Percentiles rank a stretch among this genome's conserved stretches.
Evolutionary conservation across 306 rosid species (phyloP).

Genomic region (Cicer arietinum): DNA sequence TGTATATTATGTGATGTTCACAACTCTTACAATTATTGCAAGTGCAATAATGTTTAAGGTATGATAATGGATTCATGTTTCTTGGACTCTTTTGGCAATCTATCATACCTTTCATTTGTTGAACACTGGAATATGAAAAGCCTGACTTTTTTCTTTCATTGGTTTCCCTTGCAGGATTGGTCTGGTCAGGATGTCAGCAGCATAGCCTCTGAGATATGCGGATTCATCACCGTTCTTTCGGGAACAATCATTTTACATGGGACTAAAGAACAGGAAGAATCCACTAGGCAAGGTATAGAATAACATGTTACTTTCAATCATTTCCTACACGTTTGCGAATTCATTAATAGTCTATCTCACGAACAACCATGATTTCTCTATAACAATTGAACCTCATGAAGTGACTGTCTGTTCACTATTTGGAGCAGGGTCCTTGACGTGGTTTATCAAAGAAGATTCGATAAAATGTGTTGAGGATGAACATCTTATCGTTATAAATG

Average conservation of each 20-base stretch:
- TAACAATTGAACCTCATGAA: slow-evolving; percentile 12
- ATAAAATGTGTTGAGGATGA: slow-evolving; percentile 74
- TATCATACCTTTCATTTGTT: slow-evolving; percentile 29
- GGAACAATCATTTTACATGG: slow-evolving; percentile 90
- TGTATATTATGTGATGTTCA: slow-evolving; percentile 91
- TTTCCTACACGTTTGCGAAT: slow-evolving; percentile 29
- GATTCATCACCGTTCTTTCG: slow-evolving; percentile 88
- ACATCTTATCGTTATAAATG: slow-evolving; percentile 62
- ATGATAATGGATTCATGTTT: slow-evolving; percentile 32
- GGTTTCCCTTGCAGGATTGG: slow-evolving; percentile 76
- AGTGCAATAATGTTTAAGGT: slow-evolving; percentile 95
- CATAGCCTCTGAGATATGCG: slow-evolving; percentile 90
- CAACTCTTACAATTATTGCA: slow-evolving; percentile 86
- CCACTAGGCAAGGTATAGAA: slow-evolving; percentile 65
- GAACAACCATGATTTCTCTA: slow-evolving; percentile 8
- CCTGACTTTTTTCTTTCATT: slow-evolving; percentile 34
- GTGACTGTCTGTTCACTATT: slow-evolving; percentile 13
- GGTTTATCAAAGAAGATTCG: slow-evolving; percentile 69
- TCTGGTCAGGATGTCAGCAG: slow-evolving; percentile 79
- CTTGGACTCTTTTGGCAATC: slow-evolving; percentile 28
- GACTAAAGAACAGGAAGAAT: slow-evolving; percentile 78
- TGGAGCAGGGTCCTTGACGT: slow-evolving; percentile 64
- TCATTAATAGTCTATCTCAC: slow-evolving; percentile 25
- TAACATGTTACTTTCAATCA: slow-evolving; percentile 34
- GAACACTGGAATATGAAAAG: neutral